phyloP scores from a whole-genome alignment of 306 rosid genomes.

The Gastrolobium bilobum region DNA sequence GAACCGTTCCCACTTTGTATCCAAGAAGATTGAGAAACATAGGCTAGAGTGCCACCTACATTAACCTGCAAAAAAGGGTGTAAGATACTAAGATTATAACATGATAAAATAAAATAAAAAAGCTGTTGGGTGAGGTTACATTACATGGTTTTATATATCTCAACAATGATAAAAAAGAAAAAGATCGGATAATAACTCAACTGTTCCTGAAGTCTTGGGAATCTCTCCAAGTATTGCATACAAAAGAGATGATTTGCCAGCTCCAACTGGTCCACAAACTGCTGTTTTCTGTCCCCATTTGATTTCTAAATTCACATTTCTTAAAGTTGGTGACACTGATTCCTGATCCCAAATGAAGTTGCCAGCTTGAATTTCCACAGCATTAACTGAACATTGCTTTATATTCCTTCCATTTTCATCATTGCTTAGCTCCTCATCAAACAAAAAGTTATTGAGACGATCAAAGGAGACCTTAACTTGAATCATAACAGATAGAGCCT shows the following conservation, averaged over 20 bases:
- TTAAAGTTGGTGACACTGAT: constrained; percentile 59
- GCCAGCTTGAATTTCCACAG: constrained; percentile 59
- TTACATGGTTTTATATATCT: no score
- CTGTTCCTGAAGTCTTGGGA: constrained; percentile 75
- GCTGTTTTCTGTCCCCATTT: constrained; percentile 73
- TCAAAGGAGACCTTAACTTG: constrained; percentile 84
- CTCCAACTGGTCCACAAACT: constrained; percentile 83
- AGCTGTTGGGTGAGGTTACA: no score
- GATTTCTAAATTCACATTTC: constrained; percentile 58
- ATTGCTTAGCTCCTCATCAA: constrained; percentile 66
- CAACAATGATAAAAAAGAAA: no score
- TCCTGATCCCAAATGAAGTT: constrained; percentile 76
- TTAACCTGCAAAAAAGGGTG: constrained; percentile 58
- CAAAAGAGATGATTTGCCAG: constrained; percentile 86
- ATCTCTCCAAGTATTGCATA: constrained; percentile 79
- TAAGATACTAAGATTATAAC: constrained; percentile 8
- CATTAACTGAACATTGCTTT: constrained; percentile 40
- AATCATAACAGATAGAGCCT: constrained; percentile 72
- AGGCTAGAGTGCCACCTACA: constrained; percentile 68
- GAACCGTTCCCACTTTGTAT: constrained; percentile 91
- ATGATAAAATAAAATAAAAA: no score
- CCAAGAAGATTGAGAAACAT: constrained; percentile 87
- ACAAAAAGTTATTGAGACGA: constrained; percentile 66
- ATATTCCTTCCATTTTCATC: constrained; percentile 42
- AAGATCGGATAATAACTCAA: constrained; percentile 62